phyloP scores from a whole-genome alignment of 139 green algal species.

The Nannochloris sp. region DNA sequence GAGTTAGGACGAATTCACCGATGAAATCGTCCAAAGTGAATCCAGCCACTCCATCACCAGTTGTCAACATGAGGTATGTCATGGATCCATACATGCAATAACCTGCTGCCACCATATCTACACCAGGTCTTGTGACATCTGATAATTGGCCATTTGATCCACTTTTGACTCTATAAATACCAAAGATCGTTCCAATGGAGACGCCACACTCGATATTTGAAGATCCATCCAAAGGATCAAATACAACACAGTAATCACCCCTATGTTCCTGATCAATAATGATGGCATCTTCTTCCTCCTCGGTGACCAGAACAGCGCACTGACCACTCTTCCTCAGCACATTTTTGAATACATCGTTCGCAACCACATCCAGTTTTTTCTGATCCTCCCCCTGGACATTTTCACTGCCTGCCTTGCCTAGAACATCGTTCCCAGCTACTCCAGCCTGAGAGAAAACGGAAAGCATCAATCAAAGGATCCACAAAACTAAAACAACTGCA shows the following conservation, averaged over 20 bases:
- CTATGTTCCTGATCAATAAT: conserved; percentile 23
- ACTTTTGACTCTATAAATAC: conserved; percentile 38
- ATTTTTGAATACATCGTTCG: conserved; percentile 67
- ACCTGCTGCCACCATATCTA: conserved; percentile 47
- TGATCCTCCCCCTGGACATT: conserved; percentile 61
- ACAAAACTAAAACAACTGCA: background rate
- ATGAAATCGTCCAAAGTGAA: conserved; percentile 58
- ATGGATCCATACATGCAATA: conserved; percentile 65
- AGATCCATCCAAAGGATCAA: conserved; percentile 56
- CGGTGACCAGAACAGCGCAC: conserved; percentile 43
- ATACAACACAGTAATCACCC: conserved; percentile 51
- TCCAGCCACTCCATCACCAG: conserved; percentile 31
- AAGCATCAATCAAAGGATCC: background rate
- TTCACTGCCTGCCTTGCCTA: conserved; percentile 40
- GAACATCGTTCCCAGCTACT: conserved; percentile 37
- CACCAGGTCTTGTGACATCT: conserved; percentile 34
- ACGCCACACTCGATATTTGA: conserved; percentile 65
- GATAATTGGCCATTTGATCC: conserved; percentile 15
- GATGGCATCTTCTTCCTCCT: conserved; percentile 54
- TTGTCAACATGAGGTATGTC: conserved; percentile 48
- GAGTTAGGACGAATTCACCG: conserved; percentile 53
- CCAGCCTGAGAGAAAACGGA: conserved; percentile 24
- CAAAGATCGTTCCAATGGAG: conserved; percentile 50
- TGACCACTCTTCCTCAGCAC: conserved; percentile 33
- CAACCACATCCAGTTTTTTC: conserved; percentile 64